A percentile compares a stretch with the other conserved stretches of the same genome.
These are phyloP conservation scores for Lachancea quebecensis DNA, from an alignment of 805 yeast genomes.

Conservation along the genomic window DNA sequence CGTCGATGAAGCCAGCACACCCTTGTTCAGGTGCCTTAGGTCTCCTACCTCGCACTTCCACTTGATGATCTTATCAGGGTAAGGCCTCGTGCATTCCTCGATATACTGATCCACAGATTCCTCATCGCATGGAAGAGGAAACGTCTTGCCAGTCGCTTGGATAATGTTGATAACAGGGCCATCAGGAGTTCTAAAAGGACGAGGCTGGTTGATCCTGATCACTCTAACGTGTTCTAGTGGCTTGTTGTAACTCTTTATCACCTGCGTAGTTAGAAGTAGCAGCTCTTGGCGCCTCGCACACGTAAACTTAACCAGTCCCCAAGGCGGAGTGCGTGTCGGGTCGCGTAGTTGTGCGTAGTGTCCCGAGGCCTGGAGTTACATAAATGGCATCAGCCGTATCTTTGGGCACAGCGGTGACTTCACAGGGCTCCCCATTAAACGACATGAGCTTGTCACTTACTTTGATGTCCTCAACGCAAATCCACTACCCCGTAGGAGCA, in stretches of 20 bases:
- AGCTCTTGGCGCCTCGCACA: neutral
- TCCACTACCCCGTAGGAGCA: neutral
- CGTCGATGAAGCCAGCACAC: slow-evolving; percentile 4
- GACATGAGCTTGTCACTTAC: slow-evolving; percentile 2
- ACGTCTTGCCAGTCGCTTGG: no score
- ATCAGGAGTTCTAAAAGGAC: no score
- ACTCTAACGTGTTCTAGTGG: neutral
- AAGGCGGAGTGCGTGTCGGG: neutral
- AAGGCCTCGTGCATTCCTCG: neutral
- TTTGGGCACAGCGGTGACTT: neutral
- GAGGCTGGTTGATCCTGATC: no score
- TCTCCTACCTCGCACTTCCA: slow-evolving; percentile 7
- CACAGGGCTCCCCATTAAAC: neutral
- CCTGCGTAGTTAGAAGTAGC: neutral
- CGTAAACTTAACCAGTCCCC: neutral
- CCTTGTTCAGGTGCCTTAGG: slow-evolving; percentile 1
- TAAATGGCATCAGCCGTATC: neutral
- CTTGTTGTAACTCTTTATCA: neutral
- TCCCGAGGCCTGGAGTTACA: neutral
- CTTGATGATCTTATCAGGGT: neutral
- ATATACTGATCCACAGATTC: neutral
- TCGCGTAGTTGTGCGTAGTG: neutral
- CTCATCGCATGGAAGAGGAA: no score
- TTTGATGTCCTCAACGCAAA: slow-evolving; percentile 3
- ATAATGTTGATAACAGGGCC: no score